Percentiles rank a stretch among this genome's conserved stretches.
Conservation (phyloP, 208 protist genomes). For the Trypanosoma grayi region DNA sequence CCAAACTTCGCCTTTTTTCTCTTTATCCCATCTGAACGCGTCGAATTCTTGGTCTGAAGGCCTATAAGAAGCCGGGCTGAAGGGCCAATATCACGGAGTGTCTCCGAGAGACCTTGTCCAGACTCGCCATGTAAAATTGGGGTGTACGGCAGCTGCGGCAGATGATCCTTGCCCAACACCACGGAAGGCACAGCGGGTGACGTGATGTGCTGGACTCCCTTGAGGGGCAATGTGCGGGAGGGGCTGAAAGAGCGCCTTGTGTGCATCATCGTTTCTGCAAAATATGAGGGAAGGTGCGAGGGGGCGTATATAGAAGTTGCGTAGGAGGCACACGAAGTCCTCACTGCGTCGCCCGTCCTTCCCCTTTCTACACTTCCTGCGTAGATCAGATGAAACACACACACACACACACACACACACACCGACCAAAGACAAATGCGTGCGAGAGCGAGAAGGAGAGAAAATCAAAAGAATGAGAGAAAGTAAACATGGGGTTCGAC, state of each 20-base stretch:
- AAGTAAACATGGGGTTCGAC: not conserved
- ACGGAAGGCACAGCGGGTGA: slow-evolving; percentile 49
- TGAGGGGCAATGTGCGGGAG: slow-evolving; percentile 35
- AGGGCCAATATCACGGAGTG: slow-evolving; percentile 48
- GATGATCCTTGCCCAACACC: slow-evolving; percentile 15
- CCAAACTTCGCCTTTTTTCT: not conserved
- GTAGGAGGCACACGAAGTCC: too few relatives aligned
- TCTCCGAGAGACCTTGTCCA: slow-evolving; percentile 5
- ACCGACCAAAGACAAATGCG: not conserved
- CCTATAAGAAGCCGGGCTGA: slow-evolving; percentile 43
- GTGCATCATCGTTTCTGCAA: slow-evolving; percentile 4
- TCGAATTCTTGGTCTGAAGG: not conserved
- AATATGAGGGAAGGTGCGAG: too few relatives aligned
- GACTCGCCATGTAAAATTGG: slow-evolving; percentile 3
- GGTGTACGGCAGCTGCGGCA: slow-evolving; percentile 18
- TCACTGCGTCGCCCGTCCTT: too few relatives aligned
- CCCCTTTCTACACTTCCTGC: not conserved
- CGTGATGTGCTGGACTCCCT: slow-evolving; percentile 48
- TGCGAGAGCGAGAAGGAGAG: not conserved
- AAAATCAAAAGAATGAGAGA: not conserved
- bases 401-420: not conserved
- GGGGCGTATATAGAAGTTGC: too few relatives aligned
- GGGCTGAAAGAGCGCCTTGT: not conserved
- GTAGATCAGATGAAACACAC: too few relatives aligned
- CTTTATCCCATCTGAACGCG: not conserved